Evolutionary conservation across 2,329 filamentous ascomycete species (phyloP).

Genomic region (Penicillium sp.): DNA sequence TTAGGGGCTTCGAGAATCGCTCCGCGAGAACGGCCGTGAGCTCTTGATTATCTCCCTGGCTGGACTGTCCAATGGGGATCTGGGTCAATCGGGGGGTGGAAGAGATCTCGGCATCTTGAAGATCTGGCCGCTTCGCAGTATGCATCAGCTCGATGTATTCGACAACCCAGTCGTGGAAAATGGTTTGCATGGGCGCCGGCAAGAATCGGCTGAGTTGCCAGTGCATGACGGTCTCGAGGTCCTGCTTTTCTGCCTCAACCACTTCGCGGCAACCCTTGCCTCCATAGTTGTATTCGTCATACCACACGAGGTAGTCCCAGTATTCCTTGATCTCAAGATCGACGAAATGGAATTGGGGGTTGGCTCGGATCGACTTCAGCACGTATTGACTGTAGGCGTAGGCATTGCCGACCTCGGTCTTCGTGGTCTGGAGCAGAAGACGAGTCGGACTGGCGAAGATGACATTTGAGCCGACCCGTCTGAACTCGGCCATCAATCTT

Average conservation of each 20-base stretch:
- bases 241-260: constrained; percentile 70
- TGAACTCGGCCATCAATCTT: constrained; percentile 95
- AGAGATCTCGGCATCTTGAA: constrained; percentile 56
- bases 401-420: constrained; percentile 93
- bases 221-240: constrained; percentile 90
- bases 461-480: constrained; percentile 88
- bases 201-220: constrained; percentile 96
- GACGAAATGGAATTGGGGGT: constrained; percentile 94
- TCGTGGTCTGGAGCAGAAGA: constrained; percentile 89
- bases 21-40: constrained; percentile 70
- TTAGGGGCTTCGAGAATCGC: constrained; percentile 81
- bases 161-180: constrained; percentile 89
- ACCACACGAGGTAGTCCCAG: constrained; percentile 99
- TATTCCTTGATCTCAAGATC: constrained; percentile 98
- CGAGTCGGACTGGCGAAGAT: constrained; percentile 92
- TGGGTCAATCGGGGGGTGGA: constrained; percentile 61
- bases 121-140: constrained; percentile 67
- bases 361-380: constrained; percentile 92
- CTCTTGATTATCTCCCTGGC: constrained; percentile 60
- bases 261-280: constrained; percentile 87
- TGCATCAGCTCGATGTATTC: constrained; percentile 97
- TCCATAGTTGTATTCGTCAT: constrained; percentile 98
- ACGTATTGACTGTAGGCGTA: constrained; percentile 98
- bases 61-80: constrained; percentile 56
- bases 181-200: constrained; percentile 72